Evolutionary conservation across 2,329 filamentous ascomycete genomes (phyloP), one percentile per base, ranked within the genome.

Genomic region (Chaetomiaceae sp.): DNA sequence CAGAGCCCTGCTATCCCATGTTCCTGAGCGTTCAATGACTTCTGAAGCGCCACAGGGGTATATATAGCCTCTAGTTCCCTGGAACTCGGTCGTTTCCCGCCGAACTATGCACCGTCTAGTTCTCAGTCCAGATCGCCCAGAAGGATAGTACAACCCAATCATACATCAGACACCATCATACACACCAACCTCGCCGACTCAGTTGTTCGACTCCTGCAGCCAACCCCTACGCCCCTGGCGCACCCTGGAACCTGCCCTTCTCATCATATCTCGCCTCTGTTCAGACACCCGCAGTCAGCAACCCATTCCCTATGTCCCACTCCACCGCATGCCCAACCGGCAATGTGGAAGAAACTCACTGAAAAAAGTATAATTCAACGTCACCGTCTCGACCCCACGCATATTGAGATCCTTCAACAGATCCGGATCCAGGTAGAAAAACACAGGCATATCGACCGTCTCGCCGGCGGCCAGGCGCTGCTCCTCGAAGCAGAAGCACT

Each of bases 401-500:
- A 96, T 97, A 54, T 86, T 90, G 42, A 91, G 72, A 66, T 98
- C 93, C 57, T 86, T 90, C 49, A 91, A 75, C 70, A 98, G 84
- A 62, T 97, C 93, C 1, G 93, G 93, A 62, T 98, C 93, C 55
- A 98, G 86, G 67, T 97, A 98, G 70, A 98, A 98, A 68, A 98
- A 98, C 0, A 98, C 94, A 0, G 93, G 94, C 94, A 98, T 98
- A 66, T 98, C 93, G 44, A 98, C 93, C 36, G 89, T 93, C 75
- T 98, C 94, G 36, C 91, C 90, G 6, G 90, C 90, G 63, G 93
- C 91, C 55, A 98, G 68, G 51, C 94, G 78, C 75, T 98, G 93
- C 68, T 89, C 91, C 71, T 98, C 93, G 60, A 98, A 98, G 68
- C 93, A 98, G 68, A 98, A 98, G 63, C 93, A 98, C 68, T 98